Evolutionary conservation across 2,329 filamentous ascomycete genomes (phyloP).

Genomic region (Kalaharituber pfeilii): DNA sequence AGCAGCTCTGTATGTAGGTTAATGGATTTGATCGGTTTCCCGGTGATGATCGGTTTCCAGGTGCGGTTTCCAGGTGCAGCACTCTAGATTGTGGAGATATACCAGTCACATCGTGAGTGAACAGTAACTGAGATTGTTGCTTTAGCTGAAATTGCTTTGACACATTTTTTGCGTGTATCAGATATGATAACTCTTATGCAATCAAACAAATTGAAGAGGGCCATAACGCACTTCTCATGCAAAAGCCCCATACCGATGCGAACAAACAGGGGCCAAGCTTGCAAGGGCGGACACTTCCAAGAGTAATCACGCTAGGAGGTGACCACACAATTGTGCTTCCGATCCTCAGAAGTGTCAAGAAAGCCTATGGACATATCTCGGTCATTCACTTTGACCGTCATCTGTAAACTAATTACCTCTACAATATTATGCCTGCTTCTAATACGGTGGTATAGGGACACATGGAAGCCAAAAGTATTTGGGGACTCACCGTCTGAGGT

Average conservation of each 20-base stretch:
- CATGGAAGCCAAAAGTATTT: slow-evolving; percentile 71
- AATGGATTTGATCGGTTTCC: too few relatives aligned
- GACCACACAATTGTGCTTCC: slow-evolving; percentile 47
- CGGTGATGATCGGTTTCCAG: too few relatives aligned
- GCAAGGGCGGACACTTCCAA: slow-evolving; percentile 57
- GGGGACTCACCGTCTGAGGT: slow-evolving; percentile 61
- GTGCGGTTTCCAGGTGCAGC: too few relatives aligned
- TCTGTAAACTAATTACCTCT: slow-evolving; percentile 24
- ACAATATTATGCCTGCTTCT: background rate
- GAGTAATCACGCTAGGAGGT: slow-evolving; percentile 59
- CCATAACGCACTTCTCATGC: slow-evolving; percentile 56
- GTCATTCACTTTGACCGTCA: slow-evolving; percentile 48
- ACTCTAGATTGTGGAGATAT: slow-evolving; percentile 74
- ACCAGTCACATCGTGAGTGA: slow-evolving; percentile 58
- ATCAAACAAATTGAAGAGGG: slow-evolving; percentile 74
- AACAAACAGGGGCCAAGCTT: slow-evolving; percentile 49
- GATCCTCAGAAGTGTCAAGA: slow-evolving; percentile 42
- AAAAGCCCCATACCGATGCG: slow-evolving; percentile 51
- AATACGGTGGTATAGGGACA: slow-evolving; percentile 27
- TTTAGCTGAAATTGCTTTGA: background rate
- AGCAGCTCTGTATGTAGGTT: too few relatives aligned
- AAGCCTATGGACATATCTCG: slow-evolving; percentile 42
- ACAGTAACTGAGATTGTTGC: background rate
- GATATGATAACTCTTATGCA: slow-evolving; percentile 67
- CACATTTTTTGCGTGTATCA: slow-evolving; percentile 24